These are phyloP conservation scores for Aspergillus viridinutans DNA, from an alignment of 2,329 filamentous ascomycete genomes.

Conservation along the genomic window DNA sequence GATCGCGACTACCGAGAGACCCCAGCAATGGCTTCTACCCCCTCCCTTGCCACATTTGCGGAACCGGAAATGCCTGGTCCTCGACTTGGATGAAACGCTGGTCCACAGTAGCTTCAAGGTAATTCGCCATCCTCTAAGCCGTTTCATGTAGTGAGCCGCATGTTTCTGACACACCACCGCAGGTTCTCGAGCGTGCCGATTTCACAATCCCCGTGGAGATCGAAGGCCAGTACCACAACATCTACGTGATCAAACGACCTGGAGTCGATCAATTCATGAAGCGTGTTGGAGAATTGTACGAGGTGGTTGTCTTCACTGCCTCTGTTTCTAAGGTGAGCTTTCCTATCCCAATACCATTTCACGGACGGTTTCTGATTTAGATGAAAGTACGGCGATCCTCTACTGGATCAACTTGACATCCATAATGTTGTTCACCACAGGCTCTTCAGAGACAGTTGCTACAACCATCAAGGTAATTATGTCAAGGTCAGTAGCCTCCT, in stretches of 20 bases:
- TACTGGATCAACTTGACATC: slow-evolving; percentile 94
- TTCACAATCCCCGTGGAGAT: slow-evolving; percentile 99
- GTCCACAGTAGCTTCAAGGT: slow-evolving; percentile 99
- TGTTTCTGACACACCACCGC: slow-evolving; percentile 9
- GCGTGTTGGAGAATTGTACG: slow-evolving; percentile 92
- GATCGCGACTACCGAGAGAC: slow-evolving; percentile 35
- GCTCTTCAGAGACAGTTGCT: slow-evolving; percentile 96
- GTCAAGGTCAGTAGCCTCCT: slow-evolving; percentile 61
- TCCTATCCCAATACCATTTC: background rate
- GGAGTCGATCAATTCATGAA: slow-evolving; percentile 99
- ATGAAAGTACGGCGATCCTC: slow-evolving; percentile 82
- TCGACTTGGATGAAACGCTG: slow-evolving; percentile 93
- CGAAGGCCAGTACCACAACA: slow-evolving; percentile 97
- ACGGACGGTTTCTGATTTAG: slow-evolving; percentile 8
- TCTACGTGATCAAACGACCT: slow-evolving; percentile 99
- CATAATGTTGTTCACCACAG: slow-evolving; percentile 95
- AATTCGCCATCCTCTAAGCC: slow-evolving; percentile 20
- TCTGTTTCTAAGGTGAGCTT: slow-evolving; percentile 85
- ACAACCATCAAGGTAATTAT: slow-evolving; percentile 99
- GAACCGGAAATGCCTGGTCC: slow-evolving; percentile 87
- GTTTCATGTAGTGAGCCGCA: background rate
- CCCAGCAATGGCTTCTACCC: slow-evolving; percentile 72
- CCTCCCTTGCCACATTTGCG: slow-evolving; percentile 73
- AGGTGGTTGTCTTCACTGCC: slow-evolving; percentile 97
- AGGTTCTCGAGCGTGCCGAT: slow-evolving; percentile 97